Conservation (phyloP, 495 filamentous ascomycete species). For the Pyrenula massariospora region DNA sequence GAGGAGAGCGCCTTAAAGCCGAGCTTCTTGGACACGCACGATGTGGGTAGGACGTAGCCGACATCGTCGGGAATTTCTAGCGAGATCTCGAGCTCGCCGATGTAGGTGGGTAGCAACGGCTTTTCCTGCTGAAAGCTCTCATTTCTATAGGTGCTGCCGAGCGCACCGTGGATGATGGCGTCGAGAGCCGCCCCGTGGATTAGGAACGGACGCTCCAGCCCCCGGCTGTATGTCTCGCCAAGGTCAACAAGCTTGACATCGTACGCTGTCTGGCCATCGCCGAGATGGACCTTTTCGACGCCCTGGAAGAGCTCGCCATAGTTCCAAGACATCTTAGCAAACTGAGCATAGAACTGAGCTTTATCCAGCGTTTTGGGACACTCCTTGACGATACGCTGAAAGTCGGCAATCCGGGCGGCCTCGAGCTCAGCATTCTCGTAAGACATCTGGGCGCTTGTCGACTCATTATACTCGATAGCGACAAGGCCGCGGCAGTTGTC, state of each 20-base stretch:
- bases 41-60: not conserved
- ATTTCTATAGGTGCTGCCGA: not conserved
- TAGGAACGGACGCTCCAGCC: slow-evolving; percentile 26
- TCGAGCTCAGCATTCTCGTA: not conserved
- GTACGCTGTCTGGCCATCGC: not conserved
- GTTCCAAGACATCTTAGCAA: not conserved
- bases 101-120: too few relatives aligned
- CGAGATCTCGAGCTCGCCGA: too few relatives aligned
- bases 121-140: too few relatives aligned
- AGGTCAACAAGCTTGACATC: slow-evolving; percentile 15
- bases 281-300: slow-evolving; percentile 1
- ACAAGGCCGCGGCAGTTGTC: slow-evolving; percentile 4
- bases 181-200: slow-evolving; percentile 39
- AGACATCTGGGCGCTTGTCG: not conserved
- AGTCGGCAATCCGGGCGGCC: too few relatives aligned
- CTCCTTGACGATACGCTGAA: not conserved
- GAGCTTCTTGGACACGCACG: not conserved
- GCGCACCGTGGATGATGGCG: slow-evolving; percentile 13
- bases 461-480: not conserved
- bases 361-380: not conserved
- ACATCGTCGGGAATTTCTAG: not conserved
- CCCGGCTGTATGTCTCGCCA: slow-evolving; percentile 23
- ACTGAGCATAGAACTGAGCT: not conserved
- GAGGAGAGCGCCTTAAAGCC: not conserved
- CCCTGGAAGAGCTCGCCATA: not conserved